Percentiles rank a stretch among this genome's conserved stretches.
Evolutionary conservation across 805 yeast genomes (phyloP).

Genomic region (Myxozyma neglecta): DNA sequence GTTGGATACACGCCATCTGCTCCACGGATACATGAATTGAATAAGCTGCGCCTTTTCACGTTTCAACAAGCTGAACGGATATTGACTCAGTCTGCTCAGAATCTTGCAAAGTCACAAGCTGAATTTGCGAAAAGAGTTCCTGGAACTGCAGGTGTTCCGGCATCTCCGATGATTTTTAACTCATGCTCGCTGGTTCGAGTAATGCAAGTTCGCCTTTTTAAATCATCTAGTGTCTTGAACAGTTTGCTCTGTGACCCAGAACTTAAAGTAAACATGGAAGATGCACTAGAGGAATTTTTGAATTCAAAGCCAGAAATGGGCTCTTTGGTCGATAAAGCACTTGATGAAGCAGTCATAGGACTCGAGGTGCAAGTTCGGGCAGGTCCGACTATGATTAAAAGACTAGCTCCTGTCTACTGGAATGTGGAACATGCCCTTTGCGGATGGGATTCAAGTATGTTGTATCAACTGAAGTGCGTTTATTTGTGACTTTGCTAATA

Average conservation of each 20-base stretch:
- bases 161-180: conserved; percentile 15
- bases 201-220: conserved; percentile 14
- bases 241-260: conserved; percentile 19
- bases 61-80: conserved; percentile 15
- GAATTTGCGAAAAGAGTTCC: conserved; percentile 11
- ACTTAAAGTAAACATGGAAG: conserved; percentile 3
- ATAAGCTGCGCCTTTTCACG: conserved; percentile 12
- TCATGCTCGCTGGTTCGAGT: conserved; percentile 18
- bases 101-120: conserved; percentile 3
- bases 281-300: conserved; percentile 16
- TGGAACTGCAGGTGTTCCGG: conserved; percentile 1
- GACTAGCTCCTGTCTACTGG: conserved; percentile 13
- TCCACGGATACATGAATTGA: conserved; percentile 12
- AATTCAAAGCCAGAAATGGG: conserved; percentile 14
- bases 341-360: conserved; percentile 13
- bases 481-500: not conserved
- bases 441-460: conserved; percentile 23
- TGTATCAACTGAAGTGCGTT: not conserved
- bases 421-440: conserved; percentile 19
- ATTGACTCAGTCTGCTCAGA: conserved; percentile 8
- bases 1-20: conserved; percentile 6
- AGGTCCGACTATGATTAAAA: conserved; percentile 7
- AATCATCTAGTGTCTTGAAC: conserved; percentile 16
- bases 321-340: conserved; percentile 13
- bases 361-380: conserved; percentile 16